These are phyloP conservation scores for Diaporthe ilicicola DNA, from an alignment of 2,329 filamentous ascomycete genomes.

Conservation along the genomic window DNA sequence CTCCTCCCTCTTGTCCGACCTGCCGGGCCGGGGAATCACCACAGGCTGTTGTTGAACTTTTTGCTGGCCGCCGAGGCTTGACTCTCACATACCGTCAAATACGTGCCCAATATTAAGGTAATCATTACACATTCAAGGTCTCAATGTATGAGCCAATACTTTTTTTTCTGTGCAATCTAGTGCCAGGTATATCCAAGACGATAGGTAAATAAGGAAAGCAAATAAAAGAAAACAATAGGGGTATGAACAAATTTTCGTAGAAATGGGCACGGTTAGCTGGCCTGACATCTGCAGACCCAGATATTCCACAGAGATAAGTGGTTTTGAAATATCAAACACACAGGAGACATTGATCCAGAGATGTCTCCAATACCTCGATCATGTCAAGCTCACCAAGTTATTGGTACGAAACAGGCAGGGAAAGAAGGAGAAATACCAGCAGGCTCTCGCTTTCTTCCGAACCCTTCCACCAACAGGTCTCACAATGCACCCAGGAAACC, in stretches of 20 bases:
- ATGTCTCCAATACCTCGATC: neutral
- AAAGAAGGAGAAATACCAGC: neutral
- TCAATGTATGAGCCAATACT: neutral
- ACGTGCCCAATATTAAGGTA: neutral
- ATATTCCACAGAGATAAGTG: neutral
- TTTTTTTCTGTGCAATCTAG: neutral
- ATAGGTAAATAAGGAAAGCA: neutral
- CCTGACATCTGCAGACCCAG: neutral
- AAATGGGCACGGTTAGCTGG: neutral
- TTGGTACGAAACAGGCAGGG: neutral
- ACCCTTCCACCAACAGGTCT: no score
- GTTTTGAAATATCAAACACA: neutral
- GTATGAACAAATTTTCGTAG: conserved; percentile 18
- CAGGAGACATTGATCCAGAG: neutral
- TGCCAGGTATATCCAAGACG: neutral
- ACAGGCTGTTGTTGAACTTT: neutral
- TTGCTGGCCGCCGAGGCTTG: neutral
- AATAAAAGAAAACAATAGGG: neutral
- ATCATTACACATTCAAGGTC: neutral
- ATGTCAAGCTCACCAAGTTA: neutral
- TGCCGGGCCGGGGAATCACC: neutral
- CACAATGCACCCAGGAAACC: no score
- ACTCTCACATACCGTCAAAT: neutral
- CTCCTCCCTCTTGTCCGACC: conserved; percentile 5
- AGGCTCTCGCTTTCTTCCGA: neutral